phyloP scores from a whole-genome alignment of 202 grass and related monocot genomes.

The Brachypodium distachyon region DNA sequence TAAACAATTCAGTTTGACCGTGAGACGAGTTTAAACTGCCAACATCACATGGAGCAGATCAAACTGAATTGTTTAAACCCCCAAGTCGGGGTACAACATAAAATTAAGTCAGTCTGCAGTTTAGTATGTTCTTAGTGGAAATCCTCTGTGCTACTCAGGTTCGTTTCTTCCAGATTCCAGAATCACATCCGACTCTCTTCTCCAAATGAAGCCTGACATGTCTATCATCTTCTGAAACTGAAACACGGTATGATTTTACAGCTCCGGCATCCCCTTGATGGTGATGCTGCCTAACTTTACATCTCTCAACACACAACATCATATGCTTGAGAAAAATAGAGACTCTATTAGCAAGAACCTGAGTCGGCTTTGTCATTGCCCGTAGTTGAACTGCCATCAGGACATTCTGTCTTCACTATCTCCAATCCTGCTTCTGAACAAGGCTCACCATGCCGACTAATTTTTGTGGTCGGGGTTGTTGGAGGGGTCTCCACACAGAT shows the following conservation, averaged over 20 bases:
- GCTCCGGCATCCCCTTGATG: neutral
- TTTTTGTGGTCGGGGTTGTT: neutral
- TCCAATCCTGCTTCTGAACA: neutral
- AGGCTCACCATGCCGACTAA: neutral
- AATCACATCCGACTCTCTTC: neutral
- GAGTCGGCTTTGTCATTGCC: neutral
- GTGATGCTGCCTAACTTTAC: neutral
- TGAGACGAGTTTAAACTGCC: neutral
- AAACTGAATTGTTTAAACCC: neutral
- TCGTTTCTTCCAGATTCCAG: neutral
- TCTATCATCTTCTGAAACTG: neutral
- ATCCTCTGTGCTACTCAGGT: neutral
- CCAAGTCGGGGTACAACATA: neutral
- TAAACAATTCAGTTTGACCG: neutral
- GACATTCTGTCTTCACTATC: neutral
- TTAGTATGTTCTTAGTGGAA: neutral
- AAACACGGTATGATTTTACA: neutral
- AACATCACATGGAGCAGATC: neutral
- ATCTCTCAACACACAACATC: neutral
- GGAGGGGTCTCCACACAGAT: conserved; percentile 14
- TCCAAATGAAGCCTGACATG: neutral
- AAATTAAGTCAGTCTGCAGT: neutral
- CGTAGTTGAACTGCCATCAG: neutral
- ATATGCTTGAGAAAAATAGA: neutral
- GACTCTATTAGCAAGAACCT: neutral